Evolutionary conservation across 495 filamentous ascomycete species (phyloP), one percentile per base, ranked within the genome.

Genomic region (Podospora fimiseda): DNA sequence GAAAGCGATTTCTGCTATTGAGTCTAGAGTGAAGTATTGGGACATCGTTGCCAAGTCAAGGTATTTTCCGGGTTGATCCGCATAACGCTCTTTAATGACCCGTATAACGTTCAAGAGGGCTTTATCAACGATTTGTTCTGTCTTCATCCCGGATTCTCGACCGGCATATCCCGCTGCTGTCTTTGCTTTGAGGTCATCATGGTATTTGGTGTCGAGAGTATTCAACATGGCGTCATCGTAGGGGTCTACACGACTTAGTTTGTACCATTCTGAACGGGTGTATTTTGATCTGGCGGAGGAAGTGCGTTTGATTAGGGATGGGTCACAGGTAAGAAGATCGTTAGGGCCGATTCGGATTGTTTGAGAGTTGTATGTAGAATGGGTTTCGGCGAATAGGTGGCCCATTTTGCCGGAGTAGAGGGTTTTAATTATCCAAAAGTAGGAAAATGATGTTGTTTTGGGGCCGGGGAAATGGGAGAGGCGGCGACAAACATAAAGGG

Each of bases 401-500:
- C 16, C 18, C 46, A 48, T 52, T 22, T 14, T 60, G 46, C 81
- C 73, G 52, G 78, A 78, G 24, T 2, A 21, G 1, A 40, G 42
- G 24, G 42, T 40, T 9, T 47, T 14, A 14, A 27, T n/a, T 19
- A 60, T 3, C 58, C 82, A 86, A 16, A 78, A 56, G 20, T 75
- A 71, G 6, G 77, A 80, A 55, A 83, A 76, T 1, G 75, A 73
- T 16, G 82, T 73, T 41, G 74, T 63, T 38, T 71, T 68, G 0
- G 81, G 82, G 13, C 80, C 80, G 0, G 75, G 73, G 44, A 86
- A 66, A 22, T 68, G 56, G 16, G 65, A 63, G 1, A 83, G 68
- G 8, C 61, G 61, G n/a, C 40, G 24, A 18, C 58, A 23, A n/a
- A n/a, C 4, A 41, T 41, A n/a, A n/a, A 41, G 3, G 39, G 8